phyloP scores from a whole-genome alignment of 2,329 filamentous ascomycete genomes.

The Blastomyces parvus region DNA sequence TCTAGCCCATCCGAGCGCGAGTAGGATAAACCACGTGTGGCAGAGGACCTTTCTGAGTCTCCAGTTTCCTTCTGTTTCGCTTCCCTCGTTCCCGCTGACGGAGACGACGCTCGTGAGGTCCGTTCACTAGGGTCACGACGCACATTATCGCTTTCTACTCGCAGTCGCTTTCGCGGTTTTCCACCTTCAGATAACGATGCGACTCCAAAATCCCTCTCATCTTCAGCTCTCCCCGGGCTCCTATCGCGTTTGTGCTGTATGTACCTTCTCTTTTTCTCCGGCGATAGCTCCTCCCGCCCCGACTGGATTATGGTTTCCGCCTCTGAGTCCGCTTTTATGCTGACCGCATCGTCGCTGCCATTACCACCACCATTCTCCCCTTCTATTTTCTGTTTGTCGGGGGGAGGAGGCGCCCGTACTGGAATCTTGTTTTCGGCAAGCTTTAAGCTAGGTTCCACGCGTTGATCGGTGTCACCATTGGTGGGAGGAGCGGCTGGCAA shows the following conservation, averaged over 20 bases:
- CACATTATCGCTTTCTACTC: conserved; percentile 22
- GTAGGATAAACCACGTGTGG: conserved; percentile 18
- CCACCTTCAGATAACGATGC: conserved; percentile 19
- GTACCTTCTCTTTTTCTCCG: conserved; percentile 38
- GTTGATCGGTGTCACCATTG: conserved; percentile 5
- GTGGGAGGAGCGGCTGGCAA: conserved; percentile 29
- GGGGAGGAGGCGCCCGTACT: not conserved
- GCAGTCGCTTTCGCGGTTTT: conserved; percentile 25
- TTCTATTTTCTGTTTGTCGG: conserved; percentile 6
- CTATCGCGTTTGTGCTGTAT: conserved; percentile 28
- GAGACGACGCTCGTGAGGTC: conserved; percentile 22
- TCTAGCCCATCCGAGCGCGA: conserved; percentile 15
- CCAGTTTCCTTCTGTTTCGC: conserved; percentile 32
- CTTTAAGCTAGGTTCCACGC: conserved; percentile 3
- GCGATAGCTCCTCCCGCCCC: conserved; percentile 37
- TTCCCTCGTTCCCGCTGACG: conserved; percentile 26
- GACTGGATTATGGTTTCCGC: conserved; percentile 43
- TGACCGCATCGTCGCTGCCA: conserved; percentile 24
- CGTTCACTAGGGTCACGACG: conserved; percentile 21
- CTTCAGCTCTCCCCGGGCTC: conserved; percentile 14
- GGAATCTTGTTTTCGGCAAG: not conserved
- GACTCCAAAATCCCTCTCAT: conserved; percentile 14
- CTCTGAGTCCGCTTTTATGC: conserved; percentile 39
- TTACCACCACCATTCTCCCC: conserved; percentile 9
- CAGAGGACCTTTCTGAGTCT: conserved; percentile 22